phyloP scores from a whole-genome alignment of 1,139 yeast species.

The Lodderomyces parapsilosis region DNA sequence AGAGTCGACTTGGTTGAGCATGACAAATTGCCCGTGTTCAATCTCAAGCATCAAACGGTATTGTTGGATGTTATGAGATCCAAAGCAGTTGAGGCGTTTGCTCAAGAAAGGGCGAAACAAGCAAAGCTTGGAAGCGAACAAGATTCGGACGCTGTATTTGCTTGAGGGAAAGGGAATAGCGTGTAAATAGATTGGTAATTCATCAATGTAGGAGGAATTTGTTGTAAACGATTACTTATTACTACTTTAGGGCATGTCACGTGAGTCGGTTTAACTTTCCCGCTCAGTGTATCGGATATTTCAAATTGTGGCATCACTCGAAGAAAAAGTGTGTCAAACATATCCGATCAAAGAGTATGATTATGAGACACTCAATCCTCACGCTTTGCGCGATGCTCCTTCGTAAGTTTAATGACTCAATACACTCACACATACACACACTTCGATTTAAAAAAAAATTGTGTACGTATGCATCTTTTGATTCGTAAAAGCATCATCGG shows the following conservation, averaged over 20 bases:
- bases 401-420: too few relatives aligned
- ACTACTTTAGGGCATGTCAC: background rate
- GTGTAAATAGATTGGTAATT: background rate
- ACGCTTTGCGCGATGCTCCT: too few relatives aligned
- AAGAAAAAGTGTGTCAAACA: too few relatives aligned
- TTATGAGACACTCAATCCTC: too few relatives aligned
- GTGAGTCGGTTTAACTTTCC: background rate
- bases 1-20: constrained; percentile 54
- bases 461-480: background rate
- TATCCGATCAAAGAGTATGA: too few relatives aligned
- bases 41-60: constrained; percentile 65
- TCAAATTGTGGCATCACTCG: background rate
- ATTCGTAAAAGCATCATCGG: constrained; percentile 1
- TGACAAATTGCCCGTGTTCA: constrained; percentile 54
- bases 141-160: background rate
- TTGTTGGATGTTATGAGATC: constrained; percentile 57
- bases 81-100: constrained; percentile 38
- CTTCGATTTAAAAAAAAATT: background rate
- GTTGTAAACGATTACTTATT: too few relatives aligned
- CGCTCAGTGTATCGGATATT: background rate
- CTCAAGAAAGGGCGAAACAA: constrained; percentile 15
- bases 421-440: too few relatives aligned
- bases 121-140: background rate
- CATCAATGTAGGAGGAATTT: too few relatives aligned
- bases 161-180: background rate